Evolutionary conservation across 805 yeast species (phyloP).

Genomic region (Saturnispora sanitii): DNA sequence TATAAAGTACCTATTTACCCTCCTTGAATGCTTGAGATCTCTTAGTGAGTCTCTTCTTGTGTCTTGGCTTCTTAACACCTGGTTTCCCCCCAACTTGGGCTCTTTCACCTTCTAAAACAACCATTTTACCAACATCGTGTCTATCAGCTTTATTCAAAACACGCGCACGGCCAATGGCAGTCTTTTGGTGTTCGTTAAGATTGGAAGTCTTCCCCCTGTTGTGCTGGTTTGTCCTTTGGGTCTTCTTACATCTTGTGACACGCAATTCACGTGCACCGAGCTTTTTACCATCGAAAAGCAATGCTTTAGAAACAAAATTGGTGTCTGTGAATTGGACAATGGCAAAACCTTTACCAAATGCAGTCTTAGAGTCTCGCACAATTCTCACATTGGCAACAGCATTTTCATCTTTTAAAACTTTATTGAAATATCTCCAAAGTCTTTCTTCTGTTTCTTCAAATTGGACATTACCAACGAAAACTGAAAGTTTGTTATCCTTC

Average conservation of each 20-base stretch:
- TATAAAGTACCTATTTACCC: conserved; percentile 1
- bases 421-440: conserved; percentile 70
- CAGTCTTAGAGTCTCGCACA: conserved; percentile 85
- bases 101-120: conserved; percentile 65
- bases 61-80: conserved; percentile 57
- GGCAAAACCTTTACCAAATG: conserved; percentile 95
- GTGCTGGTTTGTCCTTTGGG: conserved; percentile 22
- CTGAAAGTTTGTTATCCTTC: conserved; percentile 72
- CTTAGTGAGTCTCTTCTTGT: conserved; percentile 39
- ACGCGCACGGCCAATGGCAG: conserved; percentile 72
- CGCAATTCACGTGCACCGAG: conserved; percentile 55
- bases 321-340: conserved; percentile 80
- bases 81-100: conserved; percentile 50
- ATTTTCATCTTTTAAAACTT: conserved; percentile 32
- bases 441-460: conserved; percentile 89
- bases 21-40: conserved; percentile 33
- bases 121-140: conserved; percentile 51
- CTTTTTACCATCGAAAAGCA: conserved; percentile 64
- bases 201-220: conserved; percentile 16
- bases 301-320: conserved; percentile 68
- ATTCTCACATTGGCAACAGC: conserved; percentile 78
- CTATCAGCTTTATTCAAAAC: conserved; percentile 75
- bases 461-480: conserved; percentile 89
- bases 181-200: conserved; percentile 58
- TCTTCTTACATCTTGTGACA: conserved; percentile 56